phyloP scores from a whole-genome alignment of 257 asterid species.

The Misopates orontium region DNA sequence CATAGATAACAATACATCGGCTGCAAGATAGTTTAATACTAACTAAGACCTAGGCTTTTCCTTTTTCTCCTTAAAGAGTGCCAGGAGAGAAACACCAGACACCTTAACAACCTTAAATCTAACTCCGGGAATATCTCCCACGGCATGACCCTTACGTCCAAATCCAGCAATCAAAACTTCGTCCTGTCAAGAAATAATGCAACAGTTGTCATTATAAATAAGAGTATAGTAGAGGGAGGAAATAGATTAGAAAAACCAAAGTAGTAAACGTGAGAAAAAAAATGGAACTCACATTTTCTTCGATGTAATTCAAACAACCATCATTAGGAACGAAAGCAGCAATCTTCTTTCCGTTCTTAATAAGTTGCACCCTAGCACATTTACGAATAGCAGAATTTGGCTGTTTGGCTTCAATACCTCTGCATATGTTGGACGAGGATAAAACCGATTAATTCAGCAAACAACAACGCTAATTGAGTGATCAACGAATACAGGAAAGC shows the following conservation, averaged over 20 bases:
- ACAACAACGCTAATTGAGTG: not conserved
- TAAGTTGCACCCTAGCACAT: constrained; percentile 81
- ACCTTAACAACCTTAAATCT: constrained; percentile 86
- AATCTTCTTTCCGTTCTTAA: constrained; percentile 79
- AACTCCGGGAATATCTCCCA: constrained; percentile 89
- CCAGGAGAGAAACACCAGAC: constrained; percentile 76
- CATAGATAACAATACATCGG: constrained; percentile 18
- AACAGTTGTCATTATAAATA: not conserved
- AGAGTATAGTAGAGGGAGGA: too few relatives aligned
- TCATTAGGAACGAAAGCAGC: constrained; percentile 85
- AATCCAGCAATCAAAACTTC: constrained; percentile 88
- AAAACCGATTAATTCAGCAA: not conserved
- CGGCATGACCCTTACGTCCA: constrained; percentile 84
- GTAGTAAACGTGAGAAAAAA: not conserved
- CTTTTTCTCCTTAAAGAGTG: constrained; percentile 74
- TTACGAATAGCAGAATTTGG: constrained; percentile 85
- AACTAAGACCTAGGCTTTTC: constrained; percentile 70
- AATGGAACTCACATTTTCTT: constrained; percentile 60
- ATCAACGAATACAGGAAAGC: not conserved
- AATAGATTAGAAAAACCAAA: too few relatives aligned
- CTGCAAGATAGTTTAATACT: not conserved
- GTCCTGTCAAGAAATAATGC: constrained; percentile 42
- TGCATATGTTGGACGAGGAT: constrained; percentile 20
- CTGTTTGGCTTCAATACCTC: constrained; percentile 84
- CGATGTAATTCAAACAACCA: constrained; percentile 81